A percentile compares a stretch with the other conserved stretches of the same genome.
These are phyloP conservation scores for Spergularia azorica DNA, from an alignment of 179 eudicot genomes.

Conservation along the genomic window DNA sequence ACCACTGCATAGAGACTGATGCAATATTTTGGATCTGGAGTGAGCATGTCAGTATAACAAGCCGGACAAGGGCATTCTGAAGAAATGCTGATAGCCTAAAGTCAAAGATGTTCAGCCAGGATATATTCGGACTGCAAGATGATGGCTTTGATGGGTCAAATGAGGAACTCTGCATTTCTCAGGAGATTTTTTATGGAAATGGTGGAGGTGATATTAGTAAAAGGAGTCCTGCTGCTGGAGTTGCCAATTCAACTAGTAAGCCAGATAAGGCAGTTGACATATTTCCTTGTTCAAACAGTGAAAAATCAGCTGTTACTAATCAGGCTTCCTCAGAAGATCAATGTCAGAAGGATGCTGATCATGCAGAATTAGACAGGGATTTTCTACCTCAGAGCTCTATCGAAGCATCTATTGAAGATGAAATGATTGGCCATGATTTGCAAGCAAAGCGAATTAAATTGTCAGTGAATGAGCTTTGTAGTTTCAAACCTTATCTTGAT, in stretches of 20 bases:
- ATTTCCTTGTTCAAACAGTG: slow-evolving; percentile 48
- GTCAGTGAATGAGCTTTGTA: slow-evolving; percentile 51
- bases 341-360: slow-evolving; percentile 42
- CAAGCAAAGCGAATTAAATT: slow-evolving; percentile 55
- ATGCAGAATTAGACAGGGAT: slow-evolving; percentile 33
- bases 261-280: slow-evolving; percentile 33
- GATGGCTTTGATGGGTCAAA: slow-evolving; percentile 74
- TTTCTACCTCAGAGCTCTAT: slow-evolving; percentile 31
- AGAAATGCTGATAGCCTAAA: slow-evolving; percentile 18
- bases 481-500: slow-evolving; percentile 46
- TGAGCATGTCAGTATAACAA: slow-evolving; percentile 12
- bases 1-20: slow-evolving; percentile 20
- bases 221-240: slow-evolving; percentile 40
- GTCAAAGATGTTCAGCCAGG: slow-evolving; percentile 37
- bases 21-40: not conserved
- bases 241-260: slow-evolving; percentile 35
- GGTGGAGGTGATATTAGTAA: slow-evolving; percentile 35
- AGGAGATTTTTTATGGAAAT: slow-evolving; percentile 64
- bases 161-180: slow-evolving; percentile 55
- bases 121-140: slow-evolving; percentile 49
- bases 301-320: slow-evolving; percentile 53
- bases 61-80: slow-evolving; percentile 10
- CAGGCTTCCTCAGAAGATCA: slow-evolving; percentile 36
- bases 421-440: slow-evolving; percentile 30
- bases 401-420: slow-evolving; percentile 33